Percentiles rank a stretch among this genome's conserved stretches.
phyloP scores from a whole-genome alignment of 352 stramenopile species.

The Phytophthora boehmeriae region DNA sequence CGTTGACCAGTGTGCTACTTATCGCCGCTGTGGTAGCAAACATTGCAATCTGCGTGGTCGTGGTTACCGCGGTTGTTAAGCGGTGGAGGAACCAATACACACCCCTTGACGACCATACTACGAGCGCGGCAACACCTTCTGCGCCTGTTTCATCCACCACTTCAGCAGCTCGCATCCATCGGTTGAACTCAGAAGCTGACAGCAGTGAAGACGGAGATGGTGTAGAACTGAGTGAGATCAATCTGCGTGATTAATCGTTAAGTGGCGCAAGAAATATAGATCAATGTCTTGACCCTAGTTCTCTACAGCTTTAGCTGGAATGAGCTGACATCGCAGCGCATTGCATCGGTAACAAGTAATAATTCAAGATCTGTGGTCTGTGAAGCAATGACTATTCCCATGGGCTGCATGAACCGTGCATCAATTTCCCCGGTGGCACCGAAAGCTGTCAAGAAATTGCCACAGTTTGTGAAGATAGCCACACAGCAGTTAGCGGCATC shows the following conservation, averaged over 20 bases:
- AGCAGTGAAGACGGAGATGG: slow-evolving; percentile 27
- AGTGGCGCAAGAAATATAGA: slow-evolving; percentile 23
- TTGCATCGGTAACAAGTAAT: slow-evolving; percentile 35
- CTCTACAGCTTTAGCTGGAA: slow-evolving; percentile 34
- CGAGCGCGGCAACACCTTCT: slow-evolving; percentile 15
- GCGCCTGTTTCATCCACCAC: slow-evolving; percentile 20
- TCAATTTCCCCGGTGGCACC: slow-evolving; percentile 50
- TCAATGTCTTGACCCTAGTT: slow-evolving; percentile 11
- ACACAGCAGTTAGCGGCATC: slow-evolving; percentile 54
- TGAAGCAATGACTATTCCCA: slow-evolving; percentile 22
- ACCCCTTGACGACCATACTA: slow-evolving; percentile 37
- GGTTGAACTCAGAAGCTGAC: slow-evolving; percentile 31
- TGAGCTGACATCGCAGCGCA: slow-evolving; percentile 40
- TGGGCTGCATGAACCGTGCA: slow-evolving; percentile 50
- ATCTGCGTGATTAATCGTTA: slow-evolving; percentile 43
- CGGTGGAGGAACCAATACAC: slow-evolving; percentile 66
- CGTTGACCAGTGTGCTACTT: slow-evolving; percentile 46
- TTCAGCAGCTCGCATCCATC: slow-evolving; percentile 11
- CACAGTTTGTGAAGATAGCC: slow-evolving; percentile 50
- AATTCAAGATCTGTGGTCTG: slow-evolving; percentile 4
- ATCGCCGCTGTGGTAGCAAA: slow-evolving; percentile 36
- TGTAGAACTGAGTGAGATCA: slow-evolving; percentile 64
- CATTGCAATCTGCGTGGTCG: slow-evolving; percentile 36
- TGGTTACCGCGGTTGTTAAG: slow-evolving; percentile 48
- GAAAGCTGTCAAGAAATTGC: slow-evolving; percentile 51